Evolutionary conservation across 2,329 filamentous ascomycete genomes (phyloP).

Genomic region (Coniochaeta sp.): DNA sequence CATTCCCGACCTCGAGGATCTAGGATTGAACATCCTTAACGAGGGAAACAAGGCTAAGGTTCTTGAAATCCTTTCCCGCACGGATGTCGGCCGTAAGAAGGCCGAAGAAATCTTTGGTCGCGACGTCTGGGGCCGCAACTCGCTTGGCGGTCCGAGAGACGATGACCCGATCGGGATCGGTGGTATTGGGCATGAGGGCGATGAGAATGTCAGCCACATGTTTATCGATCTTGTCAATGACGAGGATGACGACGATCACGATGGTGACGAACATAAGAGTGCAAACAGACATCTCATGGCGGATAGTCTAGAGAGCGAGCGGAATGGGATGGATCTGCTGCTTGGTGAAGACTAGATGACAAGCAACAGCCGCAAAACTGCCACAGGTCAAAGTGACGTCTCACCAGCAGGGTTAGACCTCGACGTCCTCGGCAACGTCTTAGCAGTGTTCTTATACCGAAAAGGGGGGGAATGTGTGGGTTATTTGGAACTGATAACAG

Average conservation of each 20-base stretch:
- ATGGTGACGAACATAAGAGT: background rate
- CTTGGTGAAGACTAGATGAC: conserved; percentile 29
- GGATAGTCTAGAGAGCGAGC: conserved; percentile 35
- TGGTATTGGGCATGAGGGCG: conserved; percentile 27
- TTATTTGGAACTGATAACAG: background rate
- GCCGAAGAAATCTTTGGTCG: conserved; percentile 44
- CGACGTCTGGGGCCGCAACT: conserved; percentile 33
- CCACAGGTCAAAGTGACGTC: background rate
- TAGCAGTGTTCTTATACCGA: background rate
- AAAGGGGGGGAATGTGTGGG: background rate
- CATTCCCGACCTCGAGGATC: conserved; percentile 23
- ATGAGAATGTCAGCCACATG: conserved; percentile 45
- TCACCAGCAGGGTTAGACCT: background rate
- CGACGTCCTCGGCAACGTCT: background rate
- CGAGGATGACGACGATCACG: conserved; percentile 32
- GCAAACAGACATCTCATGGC: conserved; percentile 21
- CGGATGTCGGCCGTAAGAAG: conserved; percentile 39
- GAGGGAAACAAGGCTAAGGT: conserved; percentile 40
- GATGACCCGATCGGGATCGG: conserved; percentile 18
- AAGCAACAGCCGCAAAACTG: background rate
- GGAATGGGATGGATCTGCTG: conserved; percentile 38
- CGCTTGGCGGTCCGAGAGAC: conserved; percentile 8
- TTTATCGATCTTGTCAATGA: conserved; percentile 48
- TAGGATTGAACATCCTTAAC: conserved; percentile 34
- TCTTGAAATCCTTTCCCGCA: conserved; percentile 43